Evolutionary conservation across 2,329 filamentous ascomycete species (phyloP).

Genomic region (Arthroderma sp.): DNA sequence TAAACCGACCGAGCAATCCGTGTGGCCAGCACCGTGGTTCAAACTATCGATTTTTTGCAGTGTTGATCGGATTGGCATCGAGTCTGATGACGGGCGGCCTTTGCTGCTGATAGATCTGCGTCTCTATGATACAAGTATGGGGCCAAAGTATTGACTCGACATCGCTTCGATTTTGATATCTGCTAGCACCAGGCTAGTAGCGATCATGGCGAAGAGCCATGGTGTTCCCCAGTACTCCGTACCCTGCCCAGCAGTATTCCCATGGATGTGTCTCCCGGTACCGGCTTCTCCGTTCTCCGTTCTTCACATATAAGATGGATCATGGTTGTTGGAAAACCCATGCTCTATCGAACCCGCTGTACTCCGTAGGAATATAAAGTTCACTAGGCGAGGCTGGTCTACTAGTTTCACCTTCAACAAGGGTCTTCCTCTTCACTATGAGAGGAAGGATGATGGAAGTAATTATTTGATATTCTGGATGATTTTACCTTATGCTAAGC

Average conservation of each 20-base stretch:
- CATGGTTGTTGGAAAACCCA: neutral
- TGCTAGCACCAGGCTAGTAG: neutral
- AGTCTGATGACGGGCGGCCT: neutral
- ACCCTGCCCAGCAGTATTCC: neutral
- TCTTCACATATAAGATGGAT: neutral
- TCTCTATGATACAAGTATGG: neutral
- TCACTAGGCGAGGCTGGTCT: neutral
- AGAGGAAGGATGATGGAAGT: neutral
- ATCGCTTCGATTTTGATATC: neutral
- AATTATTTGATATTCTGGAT: neutral
- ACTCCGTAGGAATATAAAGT: neutral
- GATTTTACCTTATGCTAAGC: too few relatives aligned
- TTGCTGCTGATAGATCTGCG: neutral
- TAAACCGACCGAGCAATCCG: neutral
- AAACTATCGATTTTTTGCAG: constrained; percentile 2
- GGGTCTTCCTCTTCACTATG: neutral
- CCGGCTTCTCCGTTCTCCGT: neutral
- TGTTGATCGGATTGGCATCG: constrained; percentile 1
- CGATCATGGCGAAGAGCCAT: neutral
- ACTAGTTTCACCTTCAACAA: neutral
- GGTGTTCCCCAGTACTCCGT: neutral
- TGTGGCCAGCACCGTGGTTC: neutral
- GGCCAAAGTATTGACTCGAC: neutral
- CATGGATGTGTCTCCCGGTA: too few relatives aligned
- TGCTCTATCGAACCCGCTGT: neutral